Base-by-base conservation (phyloP, 495 filamentous ascomycete genomes). In the Penicillium psychrofluorescens region DNA sequence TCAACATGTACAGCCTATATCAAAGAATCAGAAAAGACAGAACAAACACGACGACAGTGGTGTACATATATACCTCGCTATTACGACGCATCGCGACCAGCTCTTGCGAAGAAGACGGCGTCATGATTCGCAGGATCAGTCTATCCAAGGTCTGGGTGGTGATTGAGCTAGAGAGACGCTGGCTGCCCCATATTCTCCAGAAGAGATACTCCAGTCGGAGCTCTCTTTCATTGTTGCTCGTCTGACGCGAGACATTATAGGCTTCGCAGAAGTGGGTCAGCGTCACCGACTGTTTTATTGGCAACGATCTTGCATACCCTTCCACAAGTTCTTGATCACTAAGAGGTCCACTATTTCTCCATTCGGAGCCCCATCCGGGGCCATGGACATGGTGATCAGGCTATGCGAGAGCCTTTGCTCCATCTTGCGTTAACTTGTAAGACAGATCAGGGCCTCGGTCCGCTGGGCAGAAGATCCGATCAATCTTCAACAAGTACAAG, bases 181-280 rank as follows among this genome's bases (percentile, higher is more conserved):
- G 41, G 13, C 54, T 71, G 39, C 67, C 53, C 70, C 68, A 75
- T 31, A 78, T 70, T 34, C 75, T 59, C 76, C 75, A 77, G 48
- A 78, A 77, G 38, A 77, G 61, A 46, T 75, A 73, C 44, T 76
- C 72, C 11, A 79, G 54, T 48, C 76, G 55, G 41, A 49, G 45
- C 11, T 72, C 73, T 5, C 59, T 56, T 16, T 70, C 61, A 35
- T 63, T 59, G 14, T 48, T 61, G 47, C 39, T 75, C 52, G 32
- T 63, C 55, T 31, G 59, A 43, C 16, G 61, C 48, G 50, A 68
- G 7, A 61, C 59, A 38, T 53, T 57, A 45, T 72, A 77, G 4
- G 67, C 75, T 78, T 43, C 15, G 47, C 34, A 16, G 6, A 34
- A 34, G 9, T 27, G 38, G 4, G 22, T 46, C 34, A 45, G 43